Percentiles rank a stretch among this genome's conserved stretches.
Evolutionary conservation across 2,329 filamentous ascomycete species (phyloP).

Genomic region (Xylaria sp.): DNA sequence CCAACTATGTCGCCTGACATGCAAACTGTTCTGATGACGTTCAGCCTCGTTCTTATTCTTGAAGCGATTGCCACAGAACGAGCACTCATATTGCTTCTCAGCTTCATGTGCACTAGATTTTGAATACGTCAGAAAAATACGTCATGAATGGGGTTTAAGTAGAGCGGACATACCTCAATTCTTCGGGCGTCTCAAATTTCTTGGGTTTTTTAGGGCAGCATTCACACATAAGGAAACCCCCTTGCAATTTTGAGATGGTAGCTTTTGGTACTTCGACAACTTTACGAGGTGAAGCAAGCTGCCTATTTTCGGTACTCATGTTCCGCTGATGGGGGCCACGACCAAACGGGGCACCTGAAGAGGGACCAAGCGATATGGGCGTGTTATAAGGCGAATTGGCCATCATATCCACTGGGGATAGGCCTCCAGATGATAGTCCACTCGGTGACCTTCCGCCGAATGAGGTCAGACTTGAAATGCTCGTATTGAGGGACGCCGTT

Average conservation of each 20-base stretch:
- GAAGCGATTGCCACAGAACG: slow-evolving; percentile 93
- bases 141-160: not conserved
- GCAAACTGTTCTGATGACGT: slow-evolving; percentile 93
- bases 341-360: slow-evolving; percentile 59
- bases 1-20: slow-evolving; percentile 93
- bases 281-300: slow-evolving; percentile 62
- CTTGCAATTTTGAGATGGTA: slow-evolving; percentile 60
- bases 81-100: slow-evolving; percentile 96
- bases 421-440: slow-evolving; percentile 59
- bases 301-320: slow-evolving; percentile 55
- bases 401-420: slow-evolving; percentile 53
- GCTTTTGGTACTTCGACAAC: slow-evolving; percentile 61
- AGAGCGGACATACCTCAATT: slow-evolving; percentile 74
- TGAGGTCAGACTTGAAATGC: slow-evolving; percentile 55
- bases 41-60: slow-evolving; percentile 99
- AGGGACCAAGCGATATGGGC: slow-evolving; percentile 60
- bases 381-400: slow-evolving; percentile 62
- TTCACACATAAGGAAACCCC: slow-evolving; percentile 75
- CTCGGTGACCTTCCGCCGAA: slow-evolving; percentile 60
- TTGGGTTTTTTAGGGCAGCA: slow-evolving; percentile 98
- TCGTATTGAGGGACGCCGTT: slow-evolving; percentile 57
- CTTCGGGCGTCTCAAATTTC: slow-evolving; percentile 87
- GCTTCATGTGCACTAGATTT: slow-evolving; percentile 79
- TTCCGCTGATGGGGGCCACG: slow-evolving; percentile 58
- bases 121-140: slow-evolving; percentile 40